Percentiles rank a stretch among this genome's conserved stretches.
Evolutionary conservation across 108 stramenopile genomes (phyloP).

Genomic region (Stephanodiscus minutulus): DNA sequence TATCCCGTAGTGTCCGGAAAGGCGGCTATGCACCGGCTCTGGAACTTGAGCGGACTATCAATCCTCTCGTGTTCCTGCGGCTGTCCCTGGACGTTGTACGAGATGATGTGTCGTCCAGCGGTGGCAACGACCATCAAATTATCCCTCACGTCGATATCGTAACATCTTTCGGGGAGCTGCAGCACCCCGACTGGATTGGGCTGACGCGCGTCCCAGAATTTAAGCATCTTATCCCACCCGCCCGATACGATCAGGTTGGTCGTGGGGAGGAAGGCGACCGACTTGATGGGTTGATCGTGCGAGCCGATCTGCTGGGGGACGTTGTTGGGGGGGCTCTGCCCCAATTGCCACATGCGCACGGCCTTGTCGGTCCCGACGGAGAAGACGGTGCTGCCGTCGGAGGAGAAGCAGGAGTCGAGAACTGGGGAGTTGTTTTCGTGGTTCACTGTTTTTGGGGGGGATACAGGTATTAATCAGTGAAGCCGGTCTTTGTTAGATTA

Average conservation of each 20-base stretch:
- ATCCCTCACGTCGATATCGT: constrained; percentile 84
- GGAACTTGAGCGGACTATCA: constrained; percentile 89
- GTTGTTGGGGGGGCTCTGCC: constrained; percentile 65
- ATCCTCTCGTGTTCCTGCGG: constrained; percentile 73
- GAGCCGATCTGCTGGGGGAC: constrained; percentile 83
- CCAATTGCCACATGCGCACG: constrained; percentile 88
- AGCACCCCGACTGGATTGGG: constrained; percentile 78
- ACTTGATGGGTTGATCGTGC: constrained; percentile 83
- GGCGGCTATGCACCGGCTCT: constrained; percentile 81
- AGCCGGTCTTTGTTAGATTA: too few relatives aligned
- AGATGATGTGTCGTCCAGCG: constrained; percentile 76
- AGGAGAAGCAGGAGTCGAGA: constrained; percentile 67
- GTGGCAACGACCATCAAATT: constrained; percentile 85
- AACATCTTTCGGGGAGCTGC: constrained; percentile 83
- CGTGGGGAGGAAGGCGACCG: constrained; percentile 65
- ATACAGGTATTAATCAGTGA: not conserved
- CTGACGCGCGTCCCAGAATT: constrained; percentile 89
- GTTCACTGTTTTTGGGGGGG: constrained; percentile 50
- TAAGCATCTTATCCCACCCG: constrained; percentile 79
- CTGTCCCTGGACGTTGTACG: constrained; percentile 78
- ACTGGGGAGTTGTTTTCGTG: constrained; percentile 72
- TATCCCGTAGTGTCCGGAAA: constrained; percentile 92
- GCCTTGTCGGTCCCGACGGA: constrained; percentile 81
- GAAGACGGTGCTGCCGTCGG: constrained; percentile 84
- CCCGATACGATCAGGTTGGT: constrained; percentile 81